phyloP scores from a whole-genome alignment of 768 basidiomycete genomes.

The Paxillus ammoniavirescens region DNA sequence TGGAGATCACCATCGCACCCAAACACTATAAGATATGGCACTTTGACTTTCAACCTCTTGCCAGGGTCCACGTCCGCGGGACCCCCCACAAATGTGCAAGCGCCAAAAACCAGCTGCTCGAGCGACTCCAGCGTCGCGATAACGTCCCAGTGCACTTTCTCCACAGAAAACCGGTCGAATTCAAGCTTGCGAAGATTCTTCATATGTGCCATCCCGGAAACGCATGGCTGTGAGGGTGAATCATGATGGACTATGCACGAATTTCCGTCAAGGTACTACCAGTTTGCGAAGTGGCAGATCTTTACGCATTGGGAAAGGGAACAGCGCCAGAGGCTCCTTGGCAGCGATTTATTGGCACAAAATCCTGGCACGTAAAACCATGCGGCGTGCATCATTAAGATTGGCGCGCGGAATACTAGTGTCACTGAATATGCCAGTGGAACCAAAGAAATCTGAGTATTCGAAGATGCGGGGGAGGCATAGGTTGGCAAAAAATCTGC shows the following conservation, averaged over 20 bases:
- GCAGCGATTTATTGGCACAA: conserved; percentile 30
- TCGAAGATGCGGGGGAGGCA: conserved; percentile 42
- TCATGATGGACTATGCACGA: no score
- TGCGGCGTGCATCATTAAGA: no score
- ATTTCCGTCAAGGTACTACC: neutral
- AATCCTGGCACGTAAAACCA: neutral
- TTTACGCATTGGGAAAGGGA: conserved; percentile 32
- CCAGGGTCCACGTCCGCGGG: neutral
- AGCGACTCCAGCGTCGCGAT: conserved; percentile 14
- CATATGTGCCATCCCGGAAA: conserved; percentile 16
- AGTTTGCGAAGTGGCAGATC: conserved; percentile 10
- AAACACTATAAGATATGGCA: conserved; percentile 3
- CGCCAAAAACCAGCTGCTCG: conserved; percentile 12
- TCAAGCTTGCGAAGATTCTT: conserved; percentile 12
- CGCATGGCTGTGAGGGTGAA: neutral
- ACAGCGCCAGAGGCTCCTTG: conserved; percentile 25
- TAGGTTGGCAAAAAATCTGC: conserved; percentile 41
- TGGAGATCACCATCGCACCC: neutral
- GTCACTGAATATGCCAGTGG: no score
- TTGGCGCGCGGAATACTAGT: no score
- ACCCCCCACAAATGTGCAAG: conserved; percentile 1
- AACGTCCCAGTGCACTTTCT: conserved; percentile 11
- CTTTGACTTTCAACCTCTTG: conserved; percentile 3
- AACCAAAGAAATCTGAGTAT: neutral
- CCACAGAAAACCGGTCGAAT: conserved; percentile 12